These are phyloP conservation scores for Halophytophthora batemanensis DNA, from an alignment of 352 stramenopile genomes.

Conservation along the genomic window DNA sequence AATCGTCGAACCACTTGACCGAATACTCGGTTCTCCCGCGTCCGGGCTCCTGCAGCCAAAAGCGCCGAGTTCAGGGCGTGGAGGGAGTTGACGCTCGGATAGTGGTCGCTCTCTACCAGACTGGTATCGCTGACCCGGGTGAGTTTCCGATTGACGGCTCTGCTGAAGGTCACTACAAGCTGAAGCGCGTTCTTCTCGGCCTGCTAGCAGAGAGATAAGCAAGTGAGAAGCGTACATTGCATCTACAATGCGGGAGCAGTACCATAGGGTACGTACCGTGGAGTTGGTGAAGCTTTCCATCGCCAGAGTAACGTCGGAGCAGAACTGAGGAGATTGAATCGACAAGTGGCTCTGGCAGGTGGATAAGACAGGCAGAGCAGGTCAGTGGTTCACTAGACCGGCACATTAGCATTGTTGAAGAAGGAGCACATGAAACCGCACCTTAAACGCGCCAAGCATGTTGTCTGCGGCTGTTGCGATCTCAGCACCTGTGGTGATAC, in stretches of 20 bases:
- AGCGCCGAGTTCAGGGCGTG: slow-evolving; percentile 73
- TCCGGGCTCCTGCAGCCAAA: slow-evolving; percentile 36
- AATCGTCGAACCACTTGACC: slow-evolving; percentile 76
- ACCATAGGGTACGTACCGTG: slow-evolving; percentile 17
- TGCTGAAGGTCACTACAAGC: slow-evolving; percentile 69
- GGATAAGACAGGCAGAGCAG: neutral
- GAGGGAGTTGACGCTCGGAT: slow-evolving; percentile 63
- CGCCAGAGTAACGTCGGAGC: slow-evolving; percentile 36
- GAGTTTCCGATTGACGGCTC: slow-evolving; percentile 61
- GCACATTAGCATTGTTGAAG: neutral
- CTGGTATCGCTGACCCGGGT: slow-evolving; percentile 27
- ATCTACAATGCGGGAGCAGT: neutral
- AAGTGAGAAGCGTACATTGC: neutral
- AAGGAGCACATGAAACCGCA: slow-evolving; percentile 10
- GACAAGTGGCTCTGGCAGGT: slow-evolving; percentile 56
- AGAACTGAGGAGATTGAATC: slow-evolving; percentile 70
- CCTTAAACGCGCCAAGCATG: slow-evolving; percentile 76
- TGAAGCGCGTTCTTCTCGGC: slow-evolving; percentile 71
- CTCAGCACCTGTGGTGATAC: slow-evolving; percentile 58
- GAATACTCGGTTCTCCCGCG: slow-evolving; percentile 62
- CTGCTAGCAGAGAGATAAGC: slow-evolving; percentile 18
- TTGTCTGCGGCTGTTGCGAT: slow-evolving; percentile 66
- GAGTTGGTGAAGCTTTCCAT: slow-evolving; percentile 38
- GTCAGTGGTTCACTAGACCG: no score
- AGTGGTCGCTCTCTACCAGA: slow-evolving; percentile 43